Conservation (phyloP, 2,329 filamentous ascomycete genomes). For the Neopestalotiopsis clavispora region DNA sequence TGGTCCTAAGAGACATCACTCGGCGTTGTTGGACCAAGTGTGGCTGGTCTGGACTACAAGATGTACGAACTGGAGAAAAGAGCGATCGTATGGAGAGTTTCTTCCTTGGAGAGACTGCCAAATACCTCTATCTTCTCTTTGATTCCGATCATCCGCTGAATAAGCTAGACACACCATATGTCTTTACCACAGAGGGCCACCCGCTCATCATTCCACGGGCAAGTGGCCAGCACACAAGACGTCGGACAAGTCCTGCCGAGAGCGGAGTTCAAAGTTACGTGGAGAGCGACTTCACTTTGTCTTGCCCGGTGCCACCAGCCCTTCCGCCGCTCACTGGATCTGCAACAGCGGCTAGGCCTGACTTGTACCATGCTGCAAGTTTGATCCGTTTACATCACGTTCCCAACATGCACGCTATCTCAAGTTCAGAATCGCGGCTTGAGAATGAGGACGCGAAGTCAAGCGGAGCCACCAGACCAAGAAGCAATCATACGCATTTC, state of each 20-base stretch:
- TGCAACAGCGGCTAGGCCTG: constrained; percentile 75
- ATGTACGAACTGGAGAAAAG: constrained; percentile 82
- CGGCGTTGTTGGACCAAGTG: constrained; percentile 88
- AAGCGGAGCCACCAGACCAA: constrained; percentile 44
- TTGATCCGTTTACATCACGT: constrained; percentile 82
- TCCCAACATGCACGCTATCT: constrained; percentile 61
- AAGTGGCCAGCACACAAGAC: constrained; percentile 29
- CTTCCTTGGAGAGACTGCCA: constrained; percentile 94
- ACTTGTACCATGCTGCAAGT: constrained; percentile 88
- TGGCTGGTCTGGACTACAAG: constrained; percentile 89
- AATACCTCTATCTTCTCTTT: constrained; percentile 93
- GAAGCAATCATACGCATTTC: constrained; percentile 82
- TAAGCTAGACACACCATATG: constrained; percentile 81
- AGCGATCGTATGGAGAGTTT: constrained; percentile 98
- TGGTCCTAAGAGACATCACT: constrained; percentile 88
- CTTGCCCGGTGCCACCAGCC: constrained; percentile 69
- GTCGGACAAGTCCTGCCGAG: constrained; percentile 27
- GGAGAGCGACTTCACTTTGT: constrained; percentile 55
- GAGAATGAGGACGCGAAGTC: constrained; percentile 22
- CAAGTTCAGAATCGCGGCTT: background rate
- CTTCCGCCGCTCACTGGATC: constrained; percentile 74
- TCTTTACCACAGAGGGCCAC: constrained; percentile 96
- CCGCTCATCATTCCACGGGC: constrained; percentile 80
- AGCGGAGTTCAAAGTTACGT: constrained; percentile 40
- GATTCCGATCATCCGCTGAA: constrained; percentile 87